phyloP scores from a whole-genome alignment of 495 filamentous ascomycete species.

The Chaetomium fimeti region DNA sequence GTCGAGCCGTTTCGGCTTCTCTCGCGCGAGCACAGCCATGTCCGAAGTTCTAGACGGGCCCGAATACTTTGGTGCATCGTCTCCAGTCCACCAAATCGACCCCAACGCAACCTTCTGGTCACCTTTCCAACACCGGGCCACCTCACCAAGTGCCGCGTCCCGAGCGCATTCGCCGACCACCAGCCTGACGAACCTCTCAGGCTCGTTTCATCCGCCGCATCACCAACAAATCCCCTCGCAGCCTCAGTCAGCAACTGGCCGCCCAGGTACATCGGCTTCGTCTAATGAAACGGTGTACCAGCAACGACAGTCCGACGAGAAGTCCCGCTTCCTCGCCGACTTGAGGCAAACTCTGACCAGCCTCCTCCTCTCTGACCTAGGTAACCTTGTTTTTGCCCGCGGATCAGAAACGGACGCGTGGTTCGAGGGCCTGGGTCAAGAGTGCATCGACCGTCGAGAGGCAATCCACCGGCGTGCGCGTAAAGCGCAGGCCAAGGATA shows the following conservation, averaged over 20 bases:
- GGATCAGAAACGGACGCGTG: constrained; percentile 92
- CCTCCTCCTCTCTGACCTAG: constrained; percentile 85
- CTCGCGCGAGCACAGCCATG: constrained; percentile 53
- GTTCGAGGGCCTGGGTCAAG: constrained; percentile 75
- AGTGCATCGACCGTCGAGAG: constrained; percentile 74
- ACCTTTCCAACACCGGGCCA: constrained; percentile 65
- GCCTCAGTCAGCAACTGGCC: constrained; percentile 42
- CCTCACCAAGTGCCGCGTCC: constrained; percentile 58
- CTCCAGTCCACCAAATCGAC: constrained; percentile 71
- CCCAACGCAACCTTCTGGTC: constrained; percentile 87
- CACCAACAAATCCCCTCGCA: constrained; percentile 44
- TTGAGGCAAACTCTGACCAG: constrained; percentile 78
- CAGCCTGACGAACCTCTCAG: constrained; percentile 50
- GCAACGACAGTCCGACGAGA: constrained; percentile 52
- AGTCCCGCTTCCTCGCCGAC: constrained; percentile 67
- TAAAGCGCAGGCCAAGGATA: constrained; percentile 43
- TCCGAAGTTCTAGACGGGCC: constrained; percentile 67
- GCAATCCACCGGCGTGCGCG: constrained; percentile 53
- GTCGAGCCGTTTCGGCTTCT: constrained; percentile 59
- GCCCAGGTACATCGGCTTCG: constrained; percentile 56
- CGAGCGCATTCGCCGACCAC: constrained; percentile 57
- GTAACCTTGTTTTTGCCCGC: constrained; percentile 75
- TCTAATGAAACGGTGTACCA: constrained; percentile 60
- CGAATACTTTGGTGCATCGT: constrained; percentile 65
- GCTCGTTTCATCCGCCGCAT: constrained; percentile 45